Base-by-base conservation (phyloP, 306 rosid genomes). In the Ormosia emarginata region DNA sequence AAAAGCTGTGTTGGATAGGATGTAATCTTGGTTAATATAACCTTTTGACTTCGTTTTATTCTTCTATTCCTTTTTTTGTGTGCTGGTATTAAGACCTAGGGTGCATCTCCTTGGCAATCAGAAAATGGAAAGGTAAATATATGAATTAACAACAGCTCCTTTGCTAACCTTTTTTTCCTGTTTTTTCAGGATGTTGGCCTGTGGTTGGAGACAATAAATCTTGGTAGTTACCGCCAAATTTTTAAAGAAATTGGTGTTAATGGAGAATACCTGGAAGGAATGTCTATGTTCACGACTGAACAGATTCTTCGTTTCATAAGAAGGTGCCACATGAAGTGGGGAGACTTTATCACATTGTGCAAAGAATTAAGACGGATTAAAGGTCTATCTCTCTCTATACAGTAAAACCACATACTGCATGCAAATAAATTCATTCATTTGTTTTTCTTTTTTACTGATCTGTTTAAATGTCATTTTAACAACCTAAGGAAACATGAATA, bases 281-380 rank as follows among this genome's bases (percentile, higher is more conserved):
- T 95, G 98, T 95, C 98, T 67, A 93, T 95, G 99, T 95, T 95
- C 86, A 95, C 99, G 0, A 95, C 99, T 18, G 99, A 95, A 61
- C 99, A 95, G 84, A 95, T 95, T 82, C 99, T 95, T 81, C 97
- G 99, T 46, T 95, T 95, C 83, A 95, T 93, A 75, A 89, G 99
- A 90, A 94, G 98, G 67, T 93, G 99, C 80, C 99, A 93, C 91
- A 92, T 95, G 99, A 95, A 91, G 88, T 93, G 98, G 99, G 98
- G 99, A 71, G 99, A 95, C 81, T 95, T 95, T 87, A 95, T 95
- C 80, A 95, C 98, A 3, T 87, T 95, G 67, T 95, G 99, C 84
- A 93, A 93, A 92, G 99, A 95, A 79, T 92, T 95, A 46, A 94
- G 99, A 87, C 96, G 98, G 73, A 95, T 95, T 77, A 95, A 95